Base-by-base conservation (phyloP, 805 yeast genomes). In the Sugiyamaella qingdaonensis region DNA sequence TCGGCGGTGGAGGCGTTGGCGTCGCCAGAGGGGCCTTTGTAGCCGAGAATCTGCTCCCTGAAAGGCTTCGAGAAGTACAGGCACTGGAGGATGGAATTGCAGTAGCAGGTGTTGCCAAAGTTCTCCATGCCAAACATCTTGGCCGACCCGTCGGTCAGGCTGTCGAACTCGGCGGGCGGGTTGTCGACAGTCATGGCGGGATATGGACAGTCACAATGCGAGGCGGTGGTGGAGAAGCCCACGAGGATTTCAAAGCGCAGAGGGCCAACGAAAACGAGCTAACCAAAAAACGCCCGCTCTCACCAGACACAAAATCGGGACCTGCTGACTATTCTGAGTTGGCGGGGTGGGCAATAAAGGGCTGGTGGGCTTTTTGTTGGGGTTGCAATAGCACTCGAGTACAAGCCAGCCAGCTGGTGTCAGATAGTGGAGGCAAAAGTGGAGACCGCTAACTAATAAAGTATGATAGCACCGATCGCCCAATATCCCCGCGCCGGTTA, bases 51-150 rank as follows among this genome's bases (percentile, higher is more conserved):
- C 50, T 75, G 76, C 14, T 73, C 68, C 45, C 97, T 78, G 63
- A 94, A 89, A 29, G 77, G 78, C 24, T 78, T 76, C 2, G 92
- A 78, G 70, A 86, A 84, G 73, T 80, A 92, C 9, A 92, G 76
- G 59, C 95, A 88, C 67, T 94, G 99, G 21, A 94, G 71, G 31
- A 94, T 87, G 9, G 97, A 88, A 62, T 94, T 94, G 69, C 96
- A 88, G 72, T 92, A 92, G 71, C 98, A 94, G 0, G 97, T 90
- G 66, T 90, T 68, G 44, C 75, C 74, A 54, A 71, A 70, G 60
- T 73, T 73, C 58, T 73, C 77, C 62, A 73, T 67, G 51, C 77
- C 77, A 54, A 70, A 73, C 45, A 73, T 63, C 57, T 72, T 70
- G 48, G 65, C 63, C 18, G 64, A 58, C 29, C 64, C 64, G 31